A percentile compares a stretch with the other conserved stretches of the same genome.
Evolutionary conservation across 1,139 yeast species (phyloP).

Genomic region (Saccharomyces hybrid): DNA sequence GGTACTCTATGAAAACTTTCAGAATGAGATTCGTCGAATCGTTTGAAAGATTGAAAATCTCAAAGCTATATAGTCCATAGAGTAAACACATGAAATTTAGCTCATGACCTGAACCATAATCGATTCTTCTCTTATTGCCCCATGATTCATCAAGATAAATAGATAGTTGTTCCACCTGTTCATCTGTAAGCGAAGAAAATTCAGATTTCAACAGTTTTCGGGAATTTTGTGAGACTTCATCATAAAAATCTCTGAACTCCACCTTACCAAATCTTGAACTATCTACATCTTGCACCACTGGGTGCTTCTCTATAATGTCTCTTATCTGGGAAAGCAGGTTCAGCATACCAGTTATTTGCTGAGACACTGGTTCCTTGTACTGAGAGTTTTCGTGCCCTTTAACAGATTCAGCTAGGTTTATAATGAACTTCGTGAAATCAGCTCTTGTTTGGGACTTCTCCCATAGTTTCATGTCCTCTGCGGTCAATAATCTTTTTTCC

Average conservation of each 20-base stretch:
- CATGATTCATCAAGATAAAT: slow-evolving; percentile 62
- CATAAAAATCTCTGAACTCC: slow-evolving; percentile 81
- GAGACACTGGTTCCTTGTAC: slow-evolving; percentile 34
- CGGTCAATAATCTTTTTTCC: slow-evolving; percentile 48
- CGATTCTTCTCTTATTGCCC: slow-evolving; percentile 82
- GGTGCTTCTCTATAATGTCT: slow-evolving; percentile 45
- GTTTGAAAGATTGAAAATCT: slow-evolving; percentile 30
- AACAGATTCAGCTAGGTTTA: slow-evolving; percentile 56
- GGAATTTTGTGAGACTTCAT: slow-evolving; percentile 43
- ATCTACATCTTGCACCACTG: slow-evolving; percentile 54
- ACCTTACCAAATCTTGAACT: slow-evolving; percentile 83
- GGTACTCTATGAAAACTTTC: slow-evolving; percentile 48
- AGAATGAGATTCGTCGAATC: slow-evolving; percentile 54
- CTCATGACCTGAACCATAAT: slow-evolving; percentile 97
- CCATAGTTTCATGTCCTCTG: slow-evolving; percentile 61
- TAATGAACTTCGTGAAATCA: slow-evolving; percentile 48
- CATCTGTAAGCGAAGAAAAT: slow-evolving; percentile 19
- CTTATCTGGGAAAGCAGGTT: slow-evolving; percentile 42
- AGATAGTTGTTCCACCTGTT: slow-evolving; percentile 37
- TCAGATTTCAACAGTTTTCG: slow-evolving; percentile 23
- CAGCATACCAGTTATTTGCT: slow-evolving; percentile 33
- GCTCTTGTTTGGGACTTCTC: slow-evolving; percentile 44
- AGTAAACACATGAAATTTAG: slow-evolving; percentile 72
- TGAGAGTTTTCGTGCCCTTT: slow-evolving; percentile 53
- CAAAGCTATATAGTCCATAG: slow-evolving; percentile 44